Conservation (phyloP, 805 yeast species). For the Wickerhamomyces alni region DNA sequence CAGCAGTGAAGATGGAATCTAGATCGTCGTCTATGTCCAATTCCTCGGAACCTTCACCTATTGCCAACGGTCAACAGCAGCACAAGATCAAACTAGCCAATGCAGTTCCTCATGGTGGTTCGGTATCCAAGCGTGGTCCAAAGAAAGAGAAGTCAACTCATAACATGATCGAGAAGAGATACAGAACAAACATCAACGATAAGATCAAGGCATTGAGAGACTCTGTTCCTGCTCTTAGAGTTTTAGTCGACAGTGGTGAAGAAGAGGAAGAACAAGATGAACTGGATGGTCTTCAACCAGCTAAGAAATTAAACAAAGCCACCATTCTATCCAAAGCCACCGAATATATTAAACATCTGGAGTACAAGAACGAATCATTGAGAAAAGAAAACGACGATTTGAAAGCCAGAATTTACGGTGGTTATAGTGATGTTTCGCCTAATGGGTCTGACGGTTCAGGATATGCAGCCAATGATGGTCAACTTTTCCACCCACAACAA, state of each 20-base stretch:
- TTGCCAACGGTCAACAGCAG: constrained; percentile 6
- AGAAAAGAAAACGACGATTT: constrained; percentile 40
- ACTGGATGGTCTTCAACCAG: constrained; percentile 72
- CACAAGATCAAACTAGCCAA: constrained; percentile 15
- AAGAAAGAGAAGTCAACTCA: constrained; percentile 56
- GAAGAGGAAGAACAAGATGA: constrained; percentile 52
- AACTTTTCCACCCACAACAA: not conserved
- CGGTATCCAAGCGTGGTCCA: constrained; percentile 15
- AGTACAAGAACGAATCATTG: constrained; percentile 48
- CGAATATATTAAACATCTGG: constrained; percentile 72
- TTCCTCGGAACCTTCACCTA: constrained; percentile 5
- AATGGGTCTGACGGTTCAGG: constrained; percentile 12
- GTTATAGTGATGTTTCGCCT: constrained; percentile 12
- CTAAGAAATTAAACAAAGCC: constrained; percentile 72
- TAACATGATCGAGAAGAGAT: constrained; percentile 67
- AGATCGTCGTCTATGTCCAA: constrained; percentile 9
- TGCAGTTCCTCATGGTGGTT: constrained; percentile 18
- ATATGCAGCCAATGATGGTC: constrained; percentile 7
- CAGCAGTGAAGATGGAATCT: constrained; percentile 14
- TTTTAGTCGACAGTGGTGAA: constrained; percentile 34
- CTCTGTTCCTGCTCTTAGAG: constrained; percentile 59
- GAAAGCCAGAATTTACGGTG: constrained; percentile 21
- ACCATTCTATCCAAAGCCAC: constrained; percentile 70
- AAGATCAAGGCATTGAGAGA: constrained; percentile 60
- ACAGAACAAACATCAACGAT: constrained; percentile 64